phyloP scores from a whole-genome alignment of 2,329 filamentous ascomycete genomes.

The Fusarium sublunatum region DNA sequence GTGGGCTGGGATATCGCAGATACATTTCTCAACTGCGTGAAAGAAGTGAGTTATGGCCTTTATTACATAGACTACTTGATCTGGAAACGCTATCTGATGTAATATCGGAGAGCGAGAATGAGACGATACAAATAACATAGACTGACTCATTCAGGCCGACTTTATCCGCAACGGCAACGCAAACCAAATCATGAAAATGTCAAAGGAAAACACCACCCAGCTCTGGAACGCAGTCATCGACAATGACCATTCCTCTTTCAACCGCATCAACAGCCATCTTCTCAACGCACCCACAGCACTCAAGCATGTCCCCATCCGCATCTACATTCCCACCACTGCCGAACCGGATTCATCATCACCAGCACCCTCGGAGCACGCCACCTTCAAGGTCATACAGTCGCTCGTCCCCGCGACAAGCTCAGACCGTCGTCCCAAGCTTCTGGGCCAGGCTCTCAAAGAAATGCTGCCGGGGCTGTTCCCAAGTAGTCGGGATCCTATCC shows the following conservation, averaged over 20 bases:
- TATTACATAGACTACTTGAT: no score
- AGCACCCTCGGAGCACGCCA: constrained; percentile 53
- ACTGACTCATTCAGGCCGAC: constrained; percentile 68
- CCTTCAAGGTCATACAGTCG: constrained; percentile 80
- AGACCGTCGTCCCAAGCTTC: constrained; percentile 57
- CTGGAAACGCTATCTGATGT: background rate
- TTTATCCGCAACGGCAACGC: constrained; percentile 89
- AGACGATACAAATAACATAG: background rate
- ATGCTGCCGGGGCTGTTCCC: constrained; percentile 87
- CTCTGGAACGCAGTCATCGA: constrained; percentile 85
- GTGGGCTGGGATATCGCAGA: constrained; percentile 69
- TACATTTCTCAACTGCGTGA: constrained; percentile 72
- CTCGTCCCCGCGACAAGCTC: constrained; percentile 66
- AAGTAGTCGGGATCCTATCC: constrained; percentile 82
- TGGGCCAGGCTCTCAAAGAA: constrained; percentile 81
- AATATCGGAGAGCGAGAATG: background rate
- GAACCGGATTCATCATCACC: constrained; percentile 49
- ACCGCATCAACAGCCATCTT: constrained; percentile 78
- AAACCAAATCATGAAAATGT: constrained; percentile 89
- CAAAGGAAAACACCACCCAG: constrained; percentile 82
- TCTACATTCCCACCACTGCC: constrained; percentile 80
- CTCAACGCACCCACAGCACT: constrained; percentile 80
- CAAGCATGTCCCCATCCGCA: constrained; percentile 84
- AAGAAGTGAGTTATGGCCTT: constrained; percentile 60
- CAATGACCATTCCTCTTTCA: constrained; percentile 79